Evolutionary conservation across 495 filamentous ascomycete genomes (phyloP).

Genomic region (Annulohypoxylon nitens): DNA sequence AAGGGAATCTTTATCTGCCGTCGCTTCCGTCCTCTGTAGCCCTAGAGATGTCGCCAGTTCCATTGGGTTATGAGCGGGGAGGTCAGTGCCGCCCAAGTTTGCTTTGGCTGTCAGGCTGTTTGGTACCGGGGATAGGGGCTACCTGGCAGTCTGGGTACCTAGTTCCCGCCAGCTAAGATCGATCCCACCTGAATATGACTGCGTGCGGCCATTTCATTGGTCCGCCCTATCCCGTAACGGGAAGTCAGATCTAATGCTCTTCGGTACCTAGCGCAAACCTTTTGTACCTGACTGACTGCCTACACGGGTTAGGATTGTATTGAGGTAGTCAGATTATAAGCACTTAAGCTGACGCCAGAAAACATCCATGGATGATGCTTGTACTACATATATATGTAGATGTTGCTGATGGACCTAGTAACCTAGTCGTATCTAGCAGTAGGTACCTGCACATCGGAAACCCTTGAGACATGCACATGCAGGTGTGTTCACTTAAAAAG

Average conservation of each 20-base stretch:
- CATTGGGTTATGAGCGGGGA: constrained; percentile 26
- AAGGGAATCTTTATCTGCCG: background rate
- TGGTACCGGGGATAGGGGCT: background rate
- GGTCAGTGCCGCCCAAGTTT: constrained; percentile 21
- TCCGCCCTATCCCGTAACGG: constrained; percentile 21
- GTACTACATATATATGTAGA: too few species aligned
- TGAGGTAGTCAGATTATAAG: background rate
- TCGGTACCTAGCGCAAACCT: background rate
- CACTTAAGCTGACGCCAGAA: background rate
- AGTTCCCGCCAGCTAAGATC: constrained; percentile 13
- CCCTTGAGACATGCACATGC: constrained; percentile 20
- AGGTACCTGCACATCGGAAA: constrained; percentile 4
- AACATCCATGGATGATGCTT: background rate
- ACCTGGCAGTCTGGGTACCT: background rate
- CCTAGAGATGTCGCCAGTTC: constrained; percentile 23
- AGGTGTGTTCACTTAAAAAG: background rate
- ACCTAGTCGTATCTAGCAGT: background rate
- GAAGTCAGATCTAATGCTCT: constrained; percentile 13
- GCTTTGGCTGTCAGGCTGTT: background rate
- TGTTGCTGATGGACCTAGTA: too few species aligned
- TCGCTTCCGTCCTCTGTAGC: constrained; percentile 20
- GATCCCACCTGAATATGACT: background rate
- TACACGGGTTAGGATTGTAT: background rate
- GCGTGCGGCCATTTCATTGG: constrained; percentile 23
- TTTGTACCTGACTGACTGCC: background rate